A percentile compares a stretch with the other conserved stretches of the same genome.
These are phyloP conservation scores for Crucibulum laeve DNA, from an alignment of 768 basidiomycete species.

Conservation along the genomic window DNA sequence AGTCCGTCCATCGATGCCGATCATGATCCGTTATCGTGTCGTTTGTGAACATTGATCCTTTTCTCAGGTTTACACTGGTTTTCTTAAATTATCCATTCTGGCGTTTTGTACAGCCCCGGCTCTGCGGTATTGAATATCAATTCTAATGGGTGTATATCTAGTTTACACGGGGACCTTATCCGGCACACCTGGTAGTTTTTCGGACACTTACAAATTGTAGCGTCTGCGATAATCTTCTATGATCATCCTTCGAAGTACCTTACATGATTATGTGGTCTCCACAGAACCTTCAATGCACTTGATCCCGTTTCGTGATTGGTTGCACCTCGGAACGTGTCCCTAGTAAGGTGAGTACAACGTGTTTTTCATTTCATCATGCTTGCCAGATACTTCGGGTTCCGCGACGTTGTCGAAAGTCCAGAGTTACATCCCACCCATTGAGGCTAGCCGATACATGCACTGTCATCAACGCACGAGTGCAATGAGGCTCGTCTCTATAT, in stretches of 20 bases:
- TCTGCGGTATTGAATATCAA: no score
- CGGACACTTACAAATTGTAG: no score
- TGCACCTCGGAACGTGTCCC: conserved; percentile 10
- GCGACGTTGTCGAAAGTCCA: conserved; percentile 5
- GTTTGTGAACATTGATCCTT: neutral
- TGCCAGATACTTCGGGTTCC: conserved; percentile 1
- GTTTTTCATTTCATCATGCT: conserved; percentile 6
- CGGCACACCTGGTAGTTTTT: no score
- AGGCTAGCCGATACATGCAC: conserved; percentile 2
- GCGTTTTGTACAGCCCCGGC: no score
- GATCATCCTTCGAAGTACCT: no score
- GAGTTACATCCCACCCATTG: neutral
- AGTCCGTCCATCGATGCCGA: neutral
- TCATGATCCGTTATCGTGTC: neutral
- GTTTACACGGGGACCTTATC: no score
- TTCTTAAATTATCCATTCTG: no score
- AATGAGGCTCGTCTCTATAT: neutral
- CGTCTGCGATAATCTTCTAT: no score
- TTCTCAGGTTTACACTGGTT: no score
- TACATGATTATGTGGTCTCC: no score
- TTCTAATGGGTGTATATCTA: no score
- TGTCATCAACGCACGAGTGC: neutral
- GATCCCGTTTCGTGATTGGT: neutral
- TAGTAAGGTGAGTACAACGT: conserved; percentile 6
- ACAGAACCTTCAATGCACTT: neutral